Conservation (phyloP, 1,284 basidiomycete genomes). For the Boletus sp. region DNA sequence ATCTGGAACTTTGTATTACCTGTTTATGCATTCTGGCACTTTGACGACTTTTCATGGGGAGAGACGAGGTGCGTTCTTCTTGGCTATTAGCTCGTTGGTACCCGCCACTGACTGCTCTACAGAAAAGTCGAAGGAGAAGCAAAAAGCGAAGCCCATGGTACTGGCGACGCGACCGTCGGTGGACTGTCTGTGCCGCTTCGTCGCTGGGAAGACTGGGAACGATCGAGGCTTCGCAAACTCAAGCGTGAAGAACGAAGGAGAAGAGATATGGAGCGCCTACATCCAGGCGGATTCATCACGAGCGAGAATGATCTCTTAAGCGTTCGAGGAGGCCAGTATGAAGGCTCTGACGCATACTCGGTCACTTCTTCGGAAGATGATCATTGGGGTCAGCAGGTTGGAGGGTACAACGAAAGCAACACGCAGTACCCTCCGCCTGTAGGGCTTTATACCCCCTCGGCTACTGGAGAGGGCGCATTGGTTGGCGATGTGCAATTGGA, state of each 20-base stretch:
- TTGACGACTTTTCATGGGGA: conserved; percentile 99
- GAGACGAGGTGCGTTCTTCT: conserved; percentile 78
- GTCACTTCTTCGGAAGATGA: conserved; percentile 90
- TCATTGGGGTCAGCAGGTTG: conserved; percentile 87
- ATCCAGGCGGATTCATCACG: conserved; percentile 67
- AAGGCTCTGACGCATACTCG: conserved; percentile 76
- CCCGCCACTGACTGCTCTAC: conserved; percentile 21
- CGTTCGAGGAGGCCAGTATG: conserved; percentile 63
- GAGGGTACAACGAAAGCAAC: conserved; percentile 87
- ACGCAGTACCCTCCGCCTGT: conserved; percentile 78
- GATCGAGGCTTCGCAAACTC: conserved; percentile 91
- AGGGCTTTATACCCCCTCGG: conserved; percentile 57
- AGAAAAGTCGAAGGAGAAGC: conserved; percentile 94
- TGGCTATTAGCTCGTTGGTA: conserved; percentile 4
- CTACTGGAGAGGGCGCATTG: conserved; percentile 49
- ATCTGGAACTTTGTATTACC: conserved; percentile 97
- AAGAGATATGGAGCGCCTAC: conserved; percentile 76
- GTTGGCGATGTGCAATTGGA: conserved; percentile 80
- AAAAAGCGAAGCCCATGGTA: conserved; percentile 78
- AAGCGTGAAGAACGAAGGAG: conserved; percentile 88
- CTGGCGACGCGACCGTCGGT: conserved; percentile 59
- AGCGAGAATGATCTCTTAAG: conserved; percentile 64
- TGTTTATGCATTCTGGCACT: conserved; percentile 98
- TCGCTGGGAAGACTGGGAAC: conserved; percentile 99
- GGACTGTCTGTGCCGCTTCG: conserved; percentile 82